Percentiles rank a stretch among this genome's conserved stretches.
phyloP scores from a whole-genome alignment of 768 basidiomycete species.

The Artomyces pyxidatus region DNA sequence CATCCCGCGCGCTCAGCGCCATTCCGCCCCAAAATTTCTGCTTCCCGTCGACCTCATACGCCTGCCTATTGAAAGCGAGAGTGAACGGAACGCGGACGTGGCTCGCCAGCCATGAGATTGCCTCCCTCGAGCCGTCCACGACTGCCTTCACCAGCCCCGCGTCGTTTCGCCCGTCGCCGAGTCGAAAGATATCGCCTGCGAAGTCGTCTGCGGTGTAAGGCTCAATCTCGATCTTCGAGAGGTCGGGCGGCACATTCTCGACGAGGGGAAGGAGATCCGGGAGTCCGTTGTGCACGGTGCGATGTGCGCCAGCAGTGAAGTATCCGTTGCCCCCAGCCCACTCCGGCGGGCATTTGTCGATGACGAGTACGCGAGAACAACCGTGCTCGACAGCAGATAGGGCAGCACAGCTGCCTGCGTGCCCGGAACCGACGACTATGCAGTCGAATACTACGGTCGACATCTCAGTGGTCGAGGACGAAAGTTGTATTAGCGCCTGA shows the following conservation, averaged over 20 bases:
- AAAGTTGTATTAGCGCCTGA: too few species aligned
- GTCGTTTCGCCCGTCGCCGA: slow-evolving; percentile 44
- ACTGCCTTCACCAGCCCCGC: slow-evolving; percentile 40
- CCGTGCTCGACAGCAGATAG: slow-evolving; percentile 52
- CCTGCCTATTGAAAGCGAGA: slow-evolving; percentile 58
- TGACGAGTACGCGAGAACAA: slow-evolving; percentile 49
- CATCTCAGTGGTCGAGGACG: background rate
- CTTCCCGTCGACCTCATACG: slow-evolving; percentile 53
- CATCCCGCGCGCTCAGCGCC: slow-evolving; percentile 51
- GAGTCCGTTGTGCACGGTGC: slow-evolving; percentile 57
- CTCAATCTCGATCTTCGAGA: slow-evolving; percentile 44
- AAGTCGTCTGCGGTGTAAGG: slow-evolving; percentile 52
- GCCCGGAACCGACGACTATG: slow-evolving; percentile 57
- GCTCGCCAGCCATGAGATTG: slow-evolving; percentile 49
- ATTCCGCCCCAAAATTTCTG: slow-evolving; percentile 69
- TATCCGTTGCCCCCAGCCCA: slow-evolving; percentile 69
- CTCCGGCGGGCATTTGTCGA: slow-evolving; percentile 55
- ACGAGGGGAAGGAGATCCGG: slow-evolving; percentile 50
- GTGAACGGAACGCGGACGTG: slow-evolving; percentile 44
- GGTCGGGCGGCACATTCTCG: slow-evolving; percentile 35
- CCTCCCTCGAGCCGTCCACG: slow-evolving; percentile 47
- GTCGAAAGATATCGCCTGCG: slow-evolving; percentile 50
- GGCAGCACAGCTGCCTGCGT: slow-evolving; percentile 62
- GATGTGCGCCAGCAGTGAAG: slow-evolving; percentile 64
- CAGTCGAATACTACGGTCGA: slow-evolving; percentile 30